A percentile compares a stretch with the other conserved stretches of the same genome.
These are phyloP conservation scores for Talaromyces nanjingensis DNA, from an alignment of 495 filamentous ascomycete species.

Conservation along the genomic window DNA sequence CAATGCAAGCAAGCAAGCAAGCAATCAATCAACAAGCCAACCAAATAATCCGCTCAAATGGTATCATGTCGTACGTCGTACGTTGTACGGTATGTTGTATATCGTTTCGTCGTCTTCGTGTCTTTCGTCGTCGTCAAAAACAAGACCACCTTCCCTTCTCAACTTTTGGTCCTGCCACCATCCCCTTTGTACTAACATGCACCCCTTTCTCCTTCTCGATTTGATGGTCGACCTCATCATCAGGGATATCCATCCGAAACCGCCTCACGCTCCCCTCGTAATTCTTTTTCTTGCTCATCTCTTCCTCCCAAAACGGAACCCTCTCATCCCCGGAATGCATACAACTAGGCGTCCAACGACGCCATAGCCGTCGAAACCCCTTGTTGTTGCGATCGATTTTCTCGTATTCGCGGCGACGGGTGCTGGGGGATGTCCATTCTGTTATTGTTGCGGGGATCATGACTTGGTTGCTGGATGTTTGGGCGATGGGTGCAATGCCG, in stretches of 20 bases:
- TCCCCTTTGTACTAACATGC: not conserved
- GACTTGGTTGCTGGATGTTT: conserved; percentile 9
- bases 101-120: not conserved
- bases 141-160: conserved; percentile 10
- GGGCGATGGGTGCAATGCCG: conserved; percentile 13
- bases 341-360: conserved; percentile 36
- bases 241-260: conserved; percentile 43
- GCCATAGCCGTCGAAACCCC: conserved; percentile 39
- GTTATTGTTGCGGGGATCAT: conserved; percentile 37
- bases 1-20: not conserved
- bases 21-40: not conserved
- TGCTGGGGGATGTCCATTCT: conserved; percentile 43
- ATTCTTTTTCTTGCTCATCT: conserved; percentile 24
- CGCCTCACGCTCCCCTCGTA: conserved; percentile 42
- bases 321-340: conserved; percentile 25
- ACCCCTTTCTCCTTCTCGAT: not conserved
- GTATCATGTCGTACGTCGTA: not conserved
- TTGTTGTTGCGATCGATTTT: conserved; percentile 43
- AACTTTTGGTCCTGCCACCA: not conserved
- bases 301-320: conserved; percentile 37
- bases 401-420: conserved; percentile 40
- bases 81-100: too few species aligned
- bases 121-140: conserved; percentile 6
- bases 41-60: not conserved
- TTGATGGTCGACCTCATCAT: conserved; percentile 18